These are phyloP conservation scores for Stellera chamaejasme DNA, from an alignment of 345 rosid genomes.

Conservation along the genomic window DNA sequence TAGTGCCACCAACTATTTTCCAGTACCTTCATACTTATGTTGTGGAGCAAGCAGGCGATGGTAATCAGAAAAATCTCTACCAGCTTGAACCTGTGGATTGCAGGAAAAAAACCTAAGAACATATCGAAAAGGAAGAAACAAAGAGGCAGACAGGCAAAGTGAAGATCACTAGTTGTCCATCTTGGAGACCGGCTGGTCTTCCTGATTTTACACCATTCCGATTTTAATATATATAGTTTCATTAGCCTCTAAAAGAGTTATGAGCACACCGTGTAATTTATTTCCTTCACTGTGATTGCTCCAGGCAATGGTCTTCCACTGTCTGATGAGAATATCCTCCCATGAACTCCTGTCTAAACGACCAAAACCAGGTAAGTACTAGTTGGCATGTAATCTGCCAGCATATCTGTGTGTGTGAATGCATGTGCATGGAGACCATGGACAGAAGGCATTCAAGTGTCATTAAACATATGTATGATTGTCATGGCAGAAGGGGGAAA, in stretches of 20 bases:
- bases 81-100: constrained; percentile 56
- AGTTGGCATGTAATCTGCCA: constrained; percentile 2
- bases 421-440: not conserved
- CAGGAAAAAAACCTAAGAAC: constrained; percentile 1
- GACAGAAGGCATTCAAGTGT: not conserved
- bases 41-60: constrained; percentile 71
- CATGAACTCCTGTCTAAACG: constrained; percentile 82
- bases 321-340: constrained; percentile 74
- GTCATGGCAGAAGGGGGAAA: not conserved
- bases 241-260: no score
- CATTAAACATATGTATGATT: not conserved
- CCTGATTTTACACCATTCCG: not conserved
- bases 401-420: not conserved
- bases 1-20: not conserved
- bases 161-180: not conserved
- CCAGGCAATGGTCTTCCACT: constrained; percentile 78
- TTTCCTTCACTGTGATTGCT: constrained; percentile 48
- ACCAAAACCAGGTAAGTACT: constrained; percentile 7
- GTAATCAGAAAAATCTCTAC: constrained; percentile 56
- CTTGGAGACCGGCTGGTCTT: no score
- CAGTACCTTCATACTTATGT: constrained; percentile 69
- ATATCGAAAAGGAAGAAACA: not conserved
- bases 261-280: constrained; percentile 61
- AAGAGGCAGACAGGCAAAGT: not conserved
- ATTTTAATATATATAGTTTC: no score